These are phyloP conservation scores for Cutaneotrichosporon sp. DNA, from an alignment of 1,284 basidiomycete species.

Conservation along the genomic window DNA sequence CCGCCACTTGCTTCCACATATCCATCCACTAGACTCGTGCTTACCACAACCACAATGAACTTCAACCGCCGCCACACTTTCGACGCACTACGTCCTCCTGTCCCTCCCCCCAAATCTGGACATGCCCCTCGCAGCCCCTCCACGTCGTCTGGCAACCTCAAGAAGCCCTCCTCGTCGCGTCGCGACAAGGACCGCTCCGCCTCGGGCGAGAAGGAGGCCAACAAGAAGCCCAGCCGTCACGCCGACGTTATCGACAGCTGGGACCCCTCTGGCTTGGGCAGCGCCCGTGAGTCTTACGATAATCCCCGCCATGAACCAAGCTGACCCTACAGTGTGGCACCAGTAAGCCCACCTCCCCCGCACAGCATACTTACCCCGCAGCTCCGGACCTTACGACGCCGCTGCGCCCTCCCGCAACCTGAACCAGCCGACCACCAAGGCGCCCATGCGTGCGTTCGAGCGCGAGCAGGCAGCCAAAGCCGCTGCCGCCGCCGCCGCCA, in stretches of 20 bases:
- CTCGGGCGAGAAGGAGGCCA: conserved; percentile 27
- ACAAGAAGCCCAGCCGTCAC: conserved; percentile 49
- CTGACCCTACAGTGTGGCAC: conserved; percentile 48
- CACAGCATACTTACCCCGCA: conserved; percentile 17
- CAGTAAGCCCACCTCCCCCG: conserved; percentile 34
- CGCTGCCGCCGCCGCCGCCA: background rate
- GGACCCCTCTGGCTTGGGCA: conserved; percentile 53
- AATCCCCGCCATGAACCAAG: background rate
- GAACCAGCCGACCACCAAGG: conserved; percentile 40
- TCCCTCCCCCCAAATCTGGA: background rate
- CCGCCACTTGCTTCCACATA: background rate
- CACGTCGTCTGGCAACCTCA: conserved; percentile 27
- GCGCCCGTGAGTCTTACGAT: conserved; percentile 40
- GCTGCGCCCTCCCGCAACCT: conserved; percentile 53
- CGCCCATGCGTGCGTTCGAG: conserved; percentile 51
- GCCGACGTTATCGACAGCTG: conserved; percentile 54
- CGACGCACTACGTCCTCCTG: conserved; percentile 2
- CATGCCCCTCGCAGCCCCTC: background rate
- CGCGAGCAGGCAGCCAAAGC: conserved; percentile 11
- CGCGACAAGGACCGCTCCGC: background rate
- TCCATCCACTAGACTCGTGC: background rate
- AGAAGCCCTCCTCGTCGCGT: background rate
- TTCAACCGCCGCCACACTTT: background rate
- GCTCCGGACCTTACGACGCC: conserved; percentile 53
- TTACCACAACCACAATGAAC: conserved; percentile 3